Evolutionary conservation across 176 grass and related monocot genomes (phyloP), one percentile per base, ranked within the genome.

Genomic region (Rhynchospora breviuscula): DNA sequence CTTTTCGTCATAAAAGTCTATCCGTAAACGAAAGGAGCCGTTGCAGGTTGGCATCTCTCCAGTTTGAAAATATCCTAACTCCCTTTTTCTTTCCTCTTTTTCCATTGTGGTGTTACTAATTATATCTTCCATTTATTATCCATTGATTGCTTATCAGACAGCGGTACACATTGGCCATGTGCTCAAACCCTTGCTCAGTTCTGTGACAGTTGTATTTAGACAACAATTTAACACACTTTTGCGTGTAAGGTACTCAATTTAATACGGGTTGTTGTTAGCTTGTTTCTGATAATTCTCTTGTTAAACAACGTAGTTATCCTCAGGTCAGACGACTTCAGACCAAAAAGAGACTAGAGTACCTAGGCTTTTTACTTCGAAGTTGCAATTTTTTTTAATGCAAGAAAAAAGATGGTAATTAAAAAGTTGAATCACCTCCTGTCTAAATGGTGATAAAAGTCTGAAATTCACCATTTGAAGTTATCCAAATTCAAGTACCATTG

Each of bases 141-240:
- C 67, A 70, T 70, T 18, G 44, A 75, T 75, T 75, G n/a, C 21
- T 53, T 5, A 75, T 75, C 46, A 75, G 70, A 52, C 71, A 75
- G 48, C 48, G 12, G 72, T 52, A 48, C 19, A 76, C 72, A 54
- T 54, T 54, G 22, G 22, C 72, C 72, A 76, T 76, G 72, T 76
- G 48, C 72, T 76, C 0, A 15, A 51, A 75, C 23, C 8, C 44
- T n/a, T 75, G 21, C 71, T 75, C n/a, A 10, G 19, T 75, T 23
- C 47, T 13, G 47, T 29, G 46, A 53, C 72, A 54, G 47, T 76
- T 76, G 72, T 76, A 76, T 76, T 76, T 76, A 76, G 22, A 54
- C 72, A 76, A 52, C 53, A 53, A 74, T 25, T 74, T 51, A 53
- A 76, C 48, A 48, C 22, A 76, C 72, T 76, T 54, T 76, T 76